Percentiles rank a stretch among this genome's conserved stretches.
These are phyloP conservation scores for Paecilomyces sp. DNA, from an alignment of 2,329 filamentous ascomycete species.

Conservation along the genomic window DNA sequence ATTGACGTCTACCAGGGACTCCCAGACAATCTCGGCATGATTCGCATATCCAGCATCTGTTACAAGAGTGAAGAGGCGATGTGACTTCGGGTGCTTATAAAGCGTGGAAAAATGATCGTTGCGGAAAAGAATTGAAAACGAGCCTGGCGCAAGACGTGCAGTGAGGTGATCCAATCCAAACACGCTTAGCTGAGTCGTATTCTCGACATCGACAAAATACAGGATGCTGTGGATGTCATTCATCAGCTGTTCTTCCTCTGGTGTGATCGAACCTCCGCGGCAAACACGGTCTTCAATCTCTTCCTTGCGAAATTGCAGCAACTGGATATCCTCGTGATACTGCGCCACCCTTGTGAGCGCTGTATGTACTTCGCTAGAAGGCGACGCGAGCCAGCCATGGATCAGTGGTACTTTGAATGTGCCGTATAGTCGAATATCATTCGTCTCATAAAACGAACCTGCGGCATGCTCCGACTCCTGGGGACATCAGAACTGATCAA, in stretches of 20 bases:
- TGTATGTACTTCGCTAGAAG: conserved; percentile 58
- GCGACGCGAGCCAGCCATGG: conserved; percentile 78
- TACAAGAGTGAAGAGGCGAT: conserved; percentile 72
- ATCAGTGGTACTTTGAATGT: conserved; percentile 84
- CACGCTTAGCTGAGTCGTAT: conserved; percentile 79
- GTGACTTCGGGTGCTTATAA: conserved; percentile 75
- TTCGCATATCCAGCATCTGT: conserved; percentile 86
- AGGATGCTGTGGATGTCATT: conserved; percentile 82
- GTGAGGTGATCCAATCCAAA: conserved; percentile 72
- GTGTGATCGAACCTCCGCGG: conserved; percentile 51
- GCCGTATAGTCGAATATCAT: conserved; percentile 83
- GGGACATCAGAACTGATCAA: conserved; percentile 30
- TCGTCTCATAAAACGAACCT: conserved; percentile 82
- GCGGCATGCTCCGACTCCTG: conserved; percentile 30
- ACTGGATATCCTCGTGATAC: conserved; percentile 88
- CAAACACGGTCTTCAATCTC: conserved; percentile 76
- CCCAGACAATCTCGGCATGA: conserved; percentile 93
- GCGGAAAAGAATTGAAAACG: conserved; percentile 84
- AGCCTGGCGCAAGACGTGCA: conserved; percentile 64
- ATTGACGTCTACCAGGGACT: conserved; percentile 81
- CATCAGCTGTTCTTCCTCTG: conserved; percentile 70
- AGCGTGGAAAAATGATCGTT: conserved; percentile 97
- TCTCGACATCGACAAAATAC: conserved; percentile 62
- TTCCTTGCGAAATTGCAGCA: conserved; percentile 79
- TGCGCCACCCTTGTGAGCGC: conserved; percentile 68